A percentile compares a stretch with the other conserved stretches of the same genome.
Evolutionary conservation across 306 rosid genomes (phyloP).

Genomic region (Prunus davidiana): DNA sequence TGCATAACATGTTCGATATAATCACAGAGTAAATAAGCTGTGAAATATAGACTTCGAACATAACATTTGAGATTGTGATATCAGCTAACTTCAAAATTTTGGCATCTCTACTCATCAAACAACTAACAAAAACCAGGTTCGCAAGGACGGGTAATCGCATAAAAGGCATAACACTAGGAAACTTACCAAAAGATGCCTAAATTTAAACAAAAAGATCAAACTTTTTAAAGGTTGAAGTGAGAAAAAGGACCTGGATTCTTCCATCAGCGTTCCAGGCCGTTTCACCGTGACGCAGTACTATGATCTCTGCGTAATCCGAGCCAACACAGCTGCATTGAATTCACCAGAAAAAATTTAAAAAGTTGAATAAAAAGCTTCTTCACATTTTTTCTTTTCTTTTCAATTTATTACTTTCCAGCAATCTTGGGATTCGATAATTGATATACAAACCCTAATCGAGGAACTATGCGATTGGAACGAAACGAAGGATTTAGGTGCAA

Average conservation of each 20-base stretch:
- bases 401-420: not conserved
- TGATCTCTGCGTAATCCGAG: constrained; percentile 62
- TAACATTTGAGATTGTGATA: not conserved
- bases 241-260: constrained; percentile 64
- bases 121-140: not conserved
- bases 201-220: not conserved
- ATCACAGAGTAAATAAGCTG: not conserved
- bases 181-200: not conserved
- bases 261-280: constrained; percentile 82
- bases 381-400: not conserved
- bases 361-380: not conserved
- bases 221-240: not conserved
- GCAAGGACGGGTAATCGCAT: not conserved
- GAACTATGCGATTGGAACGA: not conserved
- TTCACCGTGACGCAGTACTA: constrained; percentile 88
- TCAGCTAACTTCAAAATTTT: not conserved
- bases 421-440: not conserved
- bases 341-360: not conserved
- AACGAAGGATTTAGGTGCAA: not conserved
- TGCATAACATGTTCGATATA: not conserved
- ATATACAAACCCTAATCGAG: not conserved
- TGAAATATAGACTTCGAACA: not conserved
- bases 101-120: not conserved
- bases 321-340: constrained; percentile 33
- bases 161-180: not conserved